Conservation (phyloP, 306 rosid genomes). For the Vigna nakashimae region DNA sequence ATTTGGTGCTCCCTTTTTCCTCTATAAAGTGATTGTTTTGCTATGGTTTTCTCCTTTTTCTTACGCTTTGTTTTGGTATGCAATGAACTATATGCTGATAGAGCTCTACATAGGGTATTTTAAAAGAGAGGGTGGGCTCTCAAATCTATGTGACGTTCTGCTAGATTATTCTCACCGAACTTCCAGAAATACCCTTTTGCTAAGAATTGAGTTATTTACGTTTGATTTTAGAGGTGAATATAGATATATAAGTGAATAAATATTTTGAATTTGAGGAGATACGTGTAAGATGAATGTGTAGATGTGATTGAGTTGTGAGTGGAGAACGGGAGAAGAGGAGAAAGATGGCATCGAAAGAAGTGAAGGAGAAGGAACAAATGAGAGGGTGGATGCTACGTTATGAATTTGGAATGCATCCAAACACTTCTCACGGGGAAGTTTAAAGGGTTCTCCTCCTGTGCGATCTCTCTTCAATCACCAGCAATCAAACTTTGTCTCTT, state of each 20-base stretch:
- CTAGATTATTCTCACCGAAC: conserved; percentile 11
- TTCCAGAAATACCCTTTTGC: conserved; percentile 69
- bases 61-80: conserved; percentile 17
- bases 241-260: not conserved
- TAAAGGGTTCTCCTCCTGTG: conserved; percentile 42
- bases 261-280: not conserved
- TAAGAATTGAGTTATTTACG: not conserved
- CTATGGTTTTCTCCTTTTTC: conserved; percentile 15
- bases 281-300: no score
- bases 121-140: conserved; percentile 69
- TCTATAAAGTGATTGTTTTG: not conserved
- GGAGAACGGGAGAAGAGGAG: conserved; percentile 35
- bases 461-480: conserved; percentile 34
- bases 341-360: conserved; percentile 78
- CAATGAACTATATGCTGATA: conserved; percentile 27
- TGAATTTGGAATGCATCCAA: conserved; percentile 90
- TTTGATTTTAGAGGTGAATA: not conserved
- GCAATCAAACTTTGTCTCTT: conserved; percentile 46
- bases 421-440: conserved; percentile 95
- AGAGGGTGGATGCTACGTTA: conserved; percentile 60
- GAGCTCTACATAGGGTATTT: conserved; percentile 37
- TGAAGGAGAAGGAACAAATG: conserved; percentile 70
- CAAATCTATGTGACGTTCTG: conserved; percentile 67
- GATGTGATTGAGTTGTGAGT: no score
- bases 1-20: conserved; percentile 43